phyloP scores from a whole-genome alignment of 1,284 basidiomycete species.

The Polyporus tsugae region DNA sequence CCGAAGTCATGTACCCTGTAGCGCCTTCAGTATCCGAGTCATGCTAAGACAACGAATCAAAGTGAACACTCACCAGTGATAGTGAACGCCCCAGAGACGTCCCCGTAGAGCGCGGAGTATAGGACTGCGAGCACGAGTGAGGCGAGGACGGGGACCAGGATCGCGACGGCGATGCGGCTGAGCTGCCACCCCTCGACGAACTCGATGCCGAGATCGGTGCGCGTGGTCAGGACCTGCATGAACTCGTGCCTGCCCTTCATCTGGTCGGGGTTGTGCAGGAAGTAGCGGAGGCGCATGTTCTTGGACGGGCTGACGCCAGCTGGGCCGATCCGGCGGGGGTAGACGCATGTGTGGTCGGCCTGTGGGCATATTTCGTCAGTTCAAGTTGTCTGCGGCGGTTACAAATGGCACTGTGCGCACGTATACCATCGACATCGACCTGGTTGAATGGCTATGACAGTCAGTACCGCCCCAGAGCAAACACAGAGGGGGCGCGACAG shows the following conservation, averaged over 20 bases:
- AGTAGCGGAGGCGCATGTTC: conserved; percentile 33
- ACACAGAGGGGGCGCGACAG: neutral
- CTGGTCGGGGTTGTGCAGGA: conserved; percentile 28
- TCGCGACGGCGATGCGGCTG: conserved; percentile 28
- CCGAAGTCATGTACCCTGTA: conserved; percentile 32
- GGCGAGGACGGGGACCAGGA: conserved; percentile 26
- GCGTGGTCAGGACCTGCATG: conserved; percentile 8
- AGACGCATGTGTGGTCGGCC: conserved; percentile 30
- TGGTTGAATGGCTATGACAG: neutral
- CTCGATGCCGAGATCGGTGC: conserved; percentile 12
- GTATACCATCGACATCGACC: conserved; percentile 18
- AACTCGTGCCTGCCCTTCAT: conserved; percentile 23
- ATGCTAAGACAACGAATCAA: neutral
- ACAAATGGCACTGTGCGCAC: neutral
- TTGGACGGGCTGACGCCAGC: conserved; percentile 24
- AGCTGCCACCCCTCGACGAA: conserved; percentile 37
- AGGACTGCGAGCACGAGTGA: conserved; percentile 28
- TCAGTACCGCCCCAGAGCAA: neutral
- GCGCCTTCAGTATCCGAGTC: neutral
- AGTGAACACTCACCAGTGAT: conserved; percentile 30
- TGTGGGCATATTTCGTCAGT: neutral
- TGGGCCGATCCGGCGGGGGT: conserved; percentile 34
- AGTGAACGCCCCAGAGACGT: conserved; percentile 33
- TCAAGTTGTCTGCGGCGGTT: too few species aligned
- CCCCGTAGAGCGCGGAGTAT: conserved; percentile 23